phyloP scores from a whole-genome alignment of 495 filamentous ascomycete species.

The Penicillium macrosclerotiorum region DNA sequence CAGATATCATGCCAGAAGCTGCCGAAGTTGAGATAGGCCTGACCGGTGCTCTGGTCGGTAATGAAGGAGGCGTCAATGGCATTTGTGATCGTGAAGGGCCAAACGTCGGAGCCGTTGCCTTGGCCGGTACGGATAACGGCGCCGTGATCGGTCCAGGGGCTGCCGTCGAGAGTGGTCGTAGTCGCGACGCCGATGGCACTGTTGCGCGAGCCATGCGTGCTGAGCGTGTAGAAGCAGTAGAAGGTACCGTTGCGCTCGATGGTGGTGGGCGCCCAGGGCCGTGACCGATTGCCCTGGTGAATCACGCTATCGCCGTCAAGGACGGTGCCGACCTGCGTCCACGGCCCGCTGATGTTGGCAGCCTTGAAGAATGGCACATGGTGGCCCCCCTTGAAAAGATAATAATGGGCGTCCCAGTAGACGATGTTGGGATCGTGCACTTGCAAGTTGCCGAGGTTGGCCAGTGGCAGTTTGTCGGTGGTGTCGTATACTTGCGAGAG shows the following conservation, averaged over 20 bases:
- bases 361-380: slow-evolving; percentile 34
- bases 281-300: slow-evolving; percentile 29
- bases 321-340: slow-evolving; percentile 40
- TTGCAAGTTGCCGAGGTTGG: slow-evolving; percentile 35
- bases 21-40: slow-evolving; percentile 63
- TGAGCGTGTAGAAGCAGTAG: slow-evolving; percentile 73
- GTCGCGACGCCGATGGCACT: slow-evolving; percentile 73
- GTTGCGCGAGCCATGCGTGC: slow-evolving; percentile 58
- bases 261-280: slow-evolving; percentile 64
- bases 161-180: slow-evolving; percentile 52
- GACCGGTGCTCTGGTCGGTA: slow-evolving; percentile 35
- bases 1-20: slow-evolving; percentile 73
- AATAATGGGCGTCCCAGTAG: slow-evolving; percentile 30
- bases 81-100: slow-evolving; percentile 58
- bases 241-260: slow-evolving; percentile 54
- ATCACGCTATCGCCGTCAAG: slow-evolving; percentile 37
- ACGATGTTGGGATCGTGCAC: slow-evolving; percentile 44
- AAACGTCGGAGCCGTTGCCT: slow-evolving; percentile 39
- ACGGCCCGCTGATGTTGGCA: slow-evolving; percentile 38
- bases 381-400: slow-evolving; percentile 38
- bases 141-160: slow-evolving; percentile 55
- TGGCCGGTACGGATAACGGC: slow-evolving; percentile 40
- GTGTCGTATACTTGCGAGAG: slow-evolving; percentile 26
- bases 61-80: slow-evolving; percentile 71
- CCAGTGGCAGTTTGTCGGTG: slow-evolving; percentile 29